phyloP scores from a whole-genome alignment of 2,329 filamentous ascomycete genomes.

The Myriosclerotinia scirpicola region DNA sequence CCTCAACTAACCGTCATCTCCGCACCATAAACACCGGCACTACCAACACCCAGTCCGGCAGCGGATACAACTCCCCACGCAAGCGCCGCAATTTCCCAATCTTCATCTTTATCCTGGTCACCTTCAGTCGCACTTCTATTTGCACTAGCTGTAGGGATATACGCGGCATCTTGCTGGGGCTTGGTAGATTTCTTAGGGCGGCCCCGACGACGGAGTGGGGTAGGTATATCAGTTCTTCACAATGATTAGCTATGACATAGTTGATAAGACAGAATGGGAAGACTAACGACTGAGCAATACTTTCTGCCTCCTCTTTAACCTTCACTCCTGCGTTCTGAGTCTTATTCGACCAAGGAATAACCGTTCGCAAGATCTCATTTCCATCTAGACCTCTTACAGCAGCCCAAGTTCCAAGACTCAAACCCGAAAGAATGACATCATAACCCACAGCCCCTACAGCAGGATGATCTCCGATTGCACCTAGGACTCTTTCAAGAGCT shows the following conservation, averaged over 20 bases:
- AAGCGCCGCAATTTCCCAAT: constrained; percentile 50
- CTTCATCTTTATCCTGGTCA: constrained; percentile 45
- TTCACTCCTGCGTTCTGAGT: constrained; percentile 2
- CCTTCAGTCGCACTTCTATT: constrained; percentile 41
- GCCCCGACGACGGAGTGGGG: constrained; percentile 23
- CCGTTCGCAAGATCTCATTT: constrained; percentile 48
- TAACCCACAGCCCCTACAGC: constrained; percentile 56
- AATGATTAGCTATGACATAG: not conserved
- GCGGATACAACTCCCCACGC: constrained; percentile 49
- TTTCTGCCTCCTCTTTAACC: constrained; percentile 4
- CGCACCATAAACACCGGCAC: constrained; percentile 49
- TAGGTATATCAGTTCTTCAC: constrained; percentile 6
- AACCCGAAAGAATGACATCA: constrained; percentile 57
- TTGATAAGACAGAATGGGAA: not conserved
- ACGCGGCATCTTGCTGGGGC: constrained; percentile 43
- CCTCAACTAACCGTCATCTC: constrained; percentile 39
- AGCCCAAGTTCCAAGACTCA: constrained; percentile 59
- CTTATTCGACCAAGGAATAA: constrained; percentile 40
- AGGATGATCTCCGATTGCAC: constrained; percentile 56
- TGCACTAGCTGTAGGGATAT: constrained; percentile 38
- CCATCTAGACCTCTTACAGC: constrained; percentile 53
- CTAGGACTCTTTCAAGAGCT: constrained; percentile 49
- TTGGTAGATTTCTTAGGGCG: constrained; percentile 17
- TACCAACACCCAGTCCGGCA: constrained; percentile 48
- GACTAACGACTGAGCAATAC: constrained; percentile 1